These are phyloP conservation scores for Cordyceps tenuipes DNA, from an alignment of 2,329 filamentous ascomycete genomes.

Conservation along the genomic window DNA sequence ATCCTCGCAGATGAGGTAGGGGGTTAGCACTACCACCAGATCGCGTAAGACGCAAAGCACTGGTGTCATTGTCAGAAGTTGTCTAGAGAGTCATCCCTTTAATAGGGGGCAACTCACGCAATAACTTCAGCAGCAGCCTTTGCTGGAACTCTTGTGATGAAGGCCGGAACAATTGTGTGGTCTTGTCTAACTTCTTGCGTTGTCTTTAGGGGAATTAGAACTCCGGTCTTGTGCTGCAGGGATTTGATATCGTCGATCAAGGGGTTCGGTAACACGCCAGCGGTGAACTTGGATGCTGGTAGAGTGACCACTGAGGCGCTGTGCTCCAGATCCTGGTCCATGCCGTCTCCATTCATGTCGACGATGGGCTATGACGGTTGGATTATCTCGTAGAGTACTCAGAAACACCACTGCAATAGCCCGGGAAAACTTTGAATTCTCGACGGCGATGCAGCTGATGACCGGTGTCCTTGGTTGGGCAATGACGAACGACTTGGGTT, in stretches of 20 bases:
- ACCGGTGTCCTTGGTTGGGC: neutral
- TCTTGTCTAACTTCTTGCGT: slow-evolving; percentile 54
- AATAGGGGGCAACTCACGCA: slow-evolving; percentile 43
- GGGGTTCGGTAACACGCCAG: slow-evolving; percentile 23
- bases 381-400: neutral
- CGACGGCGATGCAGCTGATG: slow-evolving; percentile 10
- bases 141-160: slow-evolving; percentile 63
- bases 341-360: neutral
- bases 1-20: slow-evolving; percentile 65
- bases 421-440: slow-evolving; percentile 11
- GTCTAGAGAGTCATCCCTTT: neutral
- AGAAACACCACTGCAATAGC: neutral
- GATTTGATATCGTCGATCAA: slow-evolving; percentile 29
- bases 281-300: neutral
- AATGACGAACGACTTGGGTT: neutral
- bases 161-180: slow-evolving; percentile 52
- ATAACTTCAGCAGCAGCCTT: slow-evolving; percentile 65
- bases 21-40: slow-evolving; percentile 55
- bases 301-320: neutral
- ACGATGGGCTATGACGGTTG: neutral
- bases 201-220: slow-evolving; percentile 56
- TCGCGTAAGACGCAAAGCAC: slow-evolving; percentile 47
- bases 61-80: slow-evolving; percentile 23
- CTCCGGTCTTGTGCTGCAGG: slow-evolving; percentile 33
- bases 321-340: slow-evolving; percentile 4